Conservation (phyloP, 495 filamentous ascomycete species). For the Copromyces sp. region DNA sequence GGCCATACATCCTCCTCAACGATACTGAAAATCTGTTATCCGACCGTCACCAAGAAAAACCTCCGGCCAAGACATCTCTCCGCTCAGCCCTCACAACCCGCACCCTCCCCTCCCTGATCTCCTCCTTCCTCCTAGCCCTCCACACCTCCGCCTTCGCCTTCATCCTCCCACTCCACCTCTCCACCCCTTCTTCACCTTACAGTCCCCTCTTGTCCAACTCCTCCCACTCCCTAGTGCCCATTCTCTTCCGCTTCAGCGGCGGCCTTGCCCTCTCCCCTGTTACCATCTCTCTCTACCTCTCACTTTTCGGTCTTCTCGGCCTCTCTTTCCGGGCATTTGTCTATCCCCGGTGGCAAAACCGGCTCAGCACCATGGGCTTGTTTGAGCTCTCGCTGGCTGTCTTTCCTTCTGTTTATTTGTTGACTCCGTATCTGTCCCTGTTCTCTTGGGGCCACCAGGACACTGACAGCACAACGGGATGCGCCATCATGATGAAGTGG, state of each 20-base stretch:
- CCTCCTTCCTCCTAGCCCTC: conserved; percentile 57
- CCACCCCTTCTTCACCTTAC: conserved; percentile 52
- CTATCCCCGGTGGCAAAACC: conserved; percentile 51
- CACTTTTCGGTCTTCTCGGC: conserved; percentile 58
- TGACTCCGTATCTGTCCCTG: conserved; percentile 57
- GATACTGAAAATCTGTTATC: background rate
- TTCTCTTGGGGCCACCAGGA: conserved; percentile 32
- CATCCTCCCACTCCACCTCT: conserved; percentile 63
- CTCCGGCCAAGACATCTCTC: background rate
- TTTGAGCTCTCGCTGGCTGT: conserved; percentile 50
- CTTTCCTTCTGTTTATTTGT: conserved; percentile 55
- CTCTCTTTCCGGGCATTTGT: conserved; percentile 60
- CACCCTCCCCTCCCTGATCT: conserved; percentile 50
- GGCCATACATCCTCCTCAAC: background rate
- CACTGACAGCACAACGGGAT: background rate
- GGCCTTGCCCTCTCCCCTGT: conserved; percentile 61
- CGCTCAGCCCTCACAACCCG: conserved; percentile 52
- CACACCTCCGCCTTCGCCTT: conserved; percentile 69
- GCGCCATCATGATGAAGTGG: conserved; percentile 11
- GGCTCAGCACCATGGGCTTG: conserved; percentile 51
- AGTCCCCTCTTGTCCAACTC: conserved; percentile 61
- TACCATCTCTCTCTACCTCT: conserved; percentile 58
- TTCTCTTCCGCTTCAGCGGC: conserved; percentile 57
- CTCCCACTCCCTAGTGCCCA: conserved; percentile 45
- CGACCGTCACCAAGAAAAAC: background rate